These are phyloP conservation scores for Sugiyamaella pinicola DNA, from an alignment of 1,139 yeast genomes.

Conservation along the genomic window DNA sequence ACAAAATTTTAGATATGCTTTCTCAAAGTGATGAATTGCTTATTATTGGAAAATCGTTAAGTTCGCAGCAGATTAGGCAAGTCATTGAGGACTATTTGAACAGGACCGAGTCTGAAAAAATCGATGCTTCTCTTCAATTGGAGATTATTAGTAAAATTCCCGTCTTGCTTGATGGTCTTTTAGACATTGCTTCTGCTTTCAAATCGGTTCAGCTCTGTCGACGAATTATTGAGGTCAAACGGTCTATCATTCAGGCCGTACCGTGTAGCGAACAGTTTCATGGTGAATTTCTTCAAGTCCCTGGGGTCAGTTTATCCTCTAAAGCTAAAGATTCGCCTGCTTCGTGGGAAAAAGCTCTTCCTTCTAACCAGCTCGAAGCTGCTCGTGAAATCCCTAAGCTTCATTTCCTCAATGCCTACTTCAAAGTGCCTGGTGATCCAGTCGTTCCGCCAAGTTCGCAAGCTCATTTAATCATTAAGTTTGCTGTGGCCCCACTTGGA, in stretches of 20 bases:
- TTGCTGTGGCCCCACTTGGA: conserved; percentile 70
- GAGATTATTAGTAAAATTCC: conserved; percentile 67
- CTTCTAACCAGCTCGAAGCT: conserved; percentile 23
- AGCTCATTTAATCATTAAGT: conserved; percentile 74
- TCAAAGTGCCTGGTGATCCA: conserved; percentile 86
- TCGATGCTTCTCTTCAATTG: conserved; percentile 48
- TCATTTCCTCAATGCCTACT: conserved; percentile 68
- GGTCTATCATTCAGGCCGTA: conserved; percentile 78
- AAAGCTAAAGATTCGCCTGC: conserved; percentile 17
- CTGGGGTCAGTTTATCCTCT: conserved; percentile 52
- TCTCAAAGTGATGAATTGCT: conserved; percentile 61
- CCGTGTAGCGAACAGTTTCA: conserved; percentile 52
- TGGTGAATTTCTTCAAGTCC: conserved; percentile 78
- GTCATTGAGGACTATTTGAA: conserved; percentile 59
- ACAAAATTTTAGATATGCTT: conserved; percentile 61
- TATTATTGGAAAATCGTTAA: conserved; percentile 46
- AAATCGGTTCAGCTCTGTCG: conserved; percentile 68
- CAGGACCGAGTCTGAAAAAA: conserved; percentile 43
- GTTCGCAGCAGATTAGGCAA: conserved; percentile 51
- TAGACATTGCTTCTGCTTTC: conserved; percentile 81
- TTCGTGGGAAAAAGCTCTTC: conserved; percentile 4
- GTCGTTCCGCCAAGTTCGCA: conserved; percentile 73
- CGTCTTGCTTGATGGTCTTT: conserved; percentile 65
- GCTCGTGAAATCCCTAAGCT: conserved; percentile 53
- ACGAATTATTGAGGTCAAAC: conserved; percentile 66